Base-by-base conservation (phyloP, 2,329 filamentous ascomycete genomes). In the Onygenales sp. region DNA sequence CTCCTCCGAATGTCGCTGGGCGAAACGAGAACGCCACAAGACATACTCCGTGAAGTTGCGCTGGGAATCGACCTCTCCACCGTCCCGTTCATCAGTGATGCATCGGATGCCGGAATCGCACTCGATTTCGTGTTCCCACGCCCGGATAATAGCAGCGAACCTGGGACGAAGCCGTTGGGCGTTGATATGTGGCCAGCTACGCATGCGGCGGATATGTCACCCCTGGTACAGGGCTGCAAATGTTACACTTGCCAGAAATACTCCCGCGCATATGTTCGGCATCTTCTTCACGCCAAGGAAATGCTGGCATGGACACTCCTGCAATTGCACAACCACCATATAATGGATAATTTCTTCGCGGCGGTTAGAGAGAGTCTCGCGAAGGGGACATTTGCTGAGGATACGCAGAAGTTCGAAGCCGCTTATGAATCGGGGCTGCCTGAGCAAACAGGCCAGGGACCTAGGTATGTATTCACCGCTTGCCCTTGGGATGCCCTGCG, bases 251-350 rank as follows among this genome's bases (percentile, higher is more conserved):
- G 93, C 75, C 81, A 76, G 2, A 80, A 80, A 14, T 92, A 97
- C 68, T 89, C 95, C 69, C 78, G 85, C 49, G 92, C 93, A 0
- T 98, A 88, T 69, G 65, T 98, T 38, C 86, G 90, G 59, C 93
- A 98, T 68, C 78, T 97, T 1, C 80, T 98, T 5, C 78, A 82
- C 46, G 90, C 93, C 0, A 94, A 91, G 65, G 93, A 98, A 70
- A 97, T 98, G 93, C 82, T 96, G 4, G 92, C 86, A 27, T 98
- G 93, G 93, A 87, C 86, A 0, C 77, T 98, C 7, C 77, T 98
- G 7, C 92, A 97, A 68, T 79, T 95, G 3, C 93, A 98, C 72
- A 98, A 98, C 67, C 84, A 94, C 66, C 78, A 84, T 56, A 72
- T 86, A 7, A 70, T 95, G 51, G 78, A 81, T 45, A 63, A 72